Evolutionary conservation across 1,139 yeast genomes (phyloP), one percentile per base, ranked within the genome.

Genomic region (Kurtzmaniella natalensis): DNA sequence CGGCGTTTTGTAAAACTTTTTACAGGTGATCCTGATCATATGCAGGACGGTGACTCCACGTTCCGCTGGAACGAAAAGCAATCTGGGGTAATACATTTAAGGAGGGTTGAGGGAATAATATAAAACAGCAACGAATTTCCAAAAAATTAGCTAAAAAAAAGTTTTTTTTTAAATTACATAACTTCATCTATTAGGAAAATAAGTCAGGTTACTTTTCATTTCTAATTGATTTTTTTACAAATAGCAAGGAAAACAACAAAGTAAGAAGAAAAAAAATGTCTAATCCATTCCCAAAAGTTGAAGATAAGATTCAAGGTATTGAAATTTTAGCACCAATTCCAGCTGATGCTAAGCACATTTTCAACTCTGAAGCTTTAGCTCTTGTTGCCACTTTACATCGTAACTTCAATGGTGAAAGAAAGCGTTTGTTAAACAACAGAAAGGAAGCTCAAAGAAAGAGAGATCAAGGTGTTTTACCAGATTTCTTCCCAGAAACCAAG

Each of bases 321-420:
- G 69, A 79, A 51, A 62, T 83, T 41, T 57, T 76, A 43, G 92
- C 83, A 18, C 76, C 79, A 35, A 61, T 83, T 36, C 82, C 82
- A 33, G 61, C 61, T 39, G 61, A 59, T 30, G 80, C 87, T 20
- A 66, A 70, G 49, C 81, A 76, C 57, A 76, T 83, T 47, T 69
- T 80, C 50, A 76, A 81, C 37, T 63, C 73, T 10, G 88, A 81
- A 43, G 87, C 92, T 2, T 62, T 83, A 38, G 85, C 79, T 15
- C 78, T 83, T 48, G 71, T 83, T 37, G 87, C 88, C 16, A 73
- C 82, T 26, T 72, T 83, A 40, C 92, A 83, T 59, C 76, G 89
- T 49, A 66, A 80, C 36, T 83, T 83, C 67, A 73, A 81, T 50
- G 64, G 60, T 36, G 73, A 72, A 30, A 74, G 94, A 58, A 65